Evolutionary conservation across 768 basidiomycete genomes (phyloP), one percentile per base, ranked within the genome.

Genomic region (Suillus brevipes): DNA sequence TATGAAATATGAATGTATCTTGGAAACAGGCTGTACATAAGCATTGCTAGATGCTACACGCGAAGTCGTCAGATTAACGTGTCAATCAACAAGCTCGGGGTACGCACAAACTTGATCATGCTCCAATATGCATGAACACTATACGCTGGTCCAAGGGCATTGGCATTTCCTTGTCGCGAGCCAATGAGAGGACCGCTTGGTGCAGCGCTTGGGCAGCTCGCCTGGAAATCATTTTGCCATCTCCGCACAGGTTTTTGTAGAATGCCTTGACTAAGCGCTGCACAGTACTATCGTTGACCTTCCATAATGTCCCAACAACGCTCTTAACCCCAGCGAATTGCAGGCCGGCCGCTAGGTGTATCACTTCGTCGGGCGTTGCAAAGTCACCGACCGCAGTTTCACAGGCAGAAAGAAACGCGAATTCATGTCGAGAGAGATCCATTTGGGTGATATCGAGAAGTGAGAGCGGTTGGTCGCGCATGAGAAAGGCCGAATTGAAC

Each of bases 271-370:
- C 45, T 3, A 66, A 28, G 18, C 2, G 36, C 5, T 9, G 28
- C 53, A 50, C 62, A 14, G 58, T 45, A 10, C 23, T 23, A 37
- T 66, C 62, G 2, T 31, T n/a, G 8, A 66, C 65, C 2, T 52
- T 59, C 72, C 72, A 73, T 57, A 72, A 56, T 28, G 72, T 73
- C 50, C 65, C 72, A 16, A 73, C 20, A 2, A 71, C 72, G 47
- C 70, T 69, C 43, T 61, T 66, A 31, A 61, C 69, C 3, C 72
- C 72, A 6, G 66, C 63, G 5, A 69, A 62, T 40, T 70, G 65
- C 65, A 73, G 47, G 10, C 70, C 70, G 10, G 72, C 68, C 14
- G 72, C 72, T 13, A 73, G 61, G 47, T 73, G 72, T 6, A 73
- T 53, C 8, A 55, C 62, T 45, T 73, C 72, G 16, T 71, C 70